Base-by-base conservation (phyloP, 352 stramenopile genomes). In the Globisporangium takayamanum region DNA sequence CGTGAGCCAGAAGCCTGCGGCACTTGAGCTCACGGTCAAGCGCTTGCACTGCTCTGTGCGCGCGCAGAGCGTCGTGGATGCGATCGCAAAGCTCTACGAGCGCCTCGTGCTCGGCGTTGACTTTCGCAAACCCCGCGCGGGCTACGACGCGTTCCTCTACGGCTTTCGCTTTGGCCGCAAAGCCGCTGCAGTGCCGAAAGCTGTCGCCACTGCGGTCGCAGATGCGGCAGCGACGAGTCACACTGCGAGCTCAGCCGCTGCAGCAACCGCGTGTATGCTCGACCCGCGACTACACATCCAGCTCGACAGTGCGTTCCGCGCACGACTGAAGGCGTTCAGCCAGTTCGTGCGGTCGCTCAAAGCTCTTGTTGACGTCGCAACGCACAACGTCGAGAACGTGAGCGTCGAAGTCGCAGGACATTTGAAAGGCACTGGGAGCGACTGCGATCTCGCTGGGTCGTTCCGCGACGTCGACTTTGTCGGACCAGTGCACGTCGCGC, bases 131-230 rank as follows among this genome's bases (percentile, higher is more conserved):
- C 78, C 78, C 20, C 74, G 73, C 5, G 65, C 68, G 15, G 70
- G 71, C 20, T 63, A 70, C 5, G 72, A 88, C 5, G 61, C 57
- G 10, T 80, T 87, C 53, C 66, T 89, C 25, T 91, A 89, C 45
- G 80, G 80, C 6, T 84, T 92, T 58, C 80, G 80, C 16, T 79
- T 92, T 41, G 83, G 83, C 11, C 74, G 83, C 37, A 92, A 89
- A 44, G 51, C 65, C 12, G 51, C 65, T 10, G 66, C 58, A 0
- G 56, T 82, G 5, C 64, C 77, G 0, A 66, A 64, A 15, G 68
- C 72, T 4, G 74, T 78, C 20, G 74, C 67, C 0, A 54, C 64
- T 39, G 72, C 63, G n/a, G 39, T 62, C 16, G 28, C 63, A 1
- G 53, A 52, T 46, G 45, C 46, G 20, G 16, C 62, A 57, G 36